Evolutionary conservation across 106 monocot genomes (phyloP).

Genomic region (Platanthera guangdongensis): DNA sequence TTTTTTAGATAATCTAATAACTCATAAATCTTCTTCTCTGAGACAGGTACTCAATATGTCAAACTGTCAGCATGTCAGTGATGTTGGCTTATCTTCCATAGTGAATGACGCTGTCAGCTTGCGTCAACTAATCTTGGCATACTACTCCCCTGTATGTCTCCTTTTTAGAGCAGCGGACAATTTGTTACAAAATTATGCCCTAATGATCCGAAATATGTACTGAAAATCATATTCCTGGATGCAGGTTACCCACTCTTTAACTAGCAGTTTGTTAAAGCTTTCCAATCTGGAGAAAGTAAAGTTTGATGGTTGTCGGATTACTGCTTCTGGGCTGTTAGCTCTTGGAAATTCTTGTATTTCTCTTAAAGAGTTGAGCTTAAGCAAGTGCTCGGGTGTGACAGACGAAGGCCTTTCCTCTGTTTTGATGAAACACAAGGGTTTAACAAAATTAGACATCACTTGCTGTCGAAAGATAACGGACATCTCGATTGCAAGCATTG

Average conservation of each 20-base stretch:
- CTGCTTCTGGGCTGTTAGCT: conserved; percentile 29
- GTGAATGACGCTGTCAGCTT: conserved; percentile 28
- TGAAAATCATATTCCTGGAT: background rate
- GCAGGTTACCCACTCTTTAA: conserved; percentile 47
- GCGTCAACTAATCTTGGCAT: conserved; percentile 40
- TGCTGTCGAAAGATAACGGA: conserved; percentile 67
- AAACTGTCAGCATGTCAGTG: conserved; percentile 33
- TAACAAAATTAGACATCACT: conserved; percentile 69
- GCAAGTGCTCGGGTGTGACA: conserved; percentile 73
- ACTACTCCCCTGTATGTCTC: conserved; percentile 47
- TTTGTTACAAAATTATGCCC: background rate
- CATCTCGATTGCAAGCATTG: conserved; percentile 42
- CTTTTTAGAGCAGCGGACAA: background rate
- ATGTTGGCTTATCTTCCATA: conserved; percentile 39
- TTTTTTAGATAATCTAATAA: background rate
- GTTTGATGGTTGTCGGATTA: conserved; percentile 56
- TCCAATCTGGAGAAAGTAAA: conserved; percentile 43
- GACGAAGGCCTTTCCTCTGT: conserved; percentile 58
- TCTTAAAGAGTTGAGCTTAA: conserved; percentile 59
- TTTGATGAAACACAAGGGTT: conserved; percentile 37
- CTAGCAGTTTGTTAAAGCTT: conserved; percentile 28
- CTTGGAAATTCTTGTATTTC: conserved; percentile 34
- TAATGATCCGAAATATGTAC: background rate
- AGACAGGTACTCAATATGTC: conserved; percentile 57
- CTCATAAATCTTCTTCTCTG: background rate